Percentiles rank a stretch among this genome's conserved stretches.
Conservation (phyloP, 2,329 filamentous ascomycete genomes). For the Aspergillus novoparasiticus region DNA sequence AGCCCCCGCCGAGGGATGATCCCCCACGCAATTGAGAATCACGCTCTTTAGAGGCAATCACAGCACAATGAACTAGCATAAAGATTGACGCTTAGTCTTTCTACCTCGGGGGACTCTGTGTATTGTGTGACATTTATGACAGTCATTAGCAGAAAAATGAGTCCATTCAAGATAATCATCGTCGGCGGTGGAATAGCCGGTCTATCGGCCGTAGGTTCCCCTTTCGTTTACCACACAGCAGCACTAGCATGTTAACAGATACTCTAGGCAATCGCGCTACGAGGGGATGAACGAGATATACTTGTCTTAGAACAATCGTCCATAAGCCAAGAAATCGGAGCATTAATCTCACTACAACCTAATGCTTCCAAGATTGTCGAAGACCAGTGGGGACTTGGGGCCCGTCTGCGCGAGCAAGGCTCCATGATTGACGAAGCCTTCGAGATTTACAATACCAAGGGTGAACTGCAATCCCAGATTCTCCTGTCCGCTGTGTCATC, state of each 20-base stretch:
- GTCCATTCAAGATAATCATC: constrained; percentile 49
- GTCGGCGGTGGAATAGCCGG: constrained; percentile 49
- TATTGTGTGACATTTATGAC: neutral
- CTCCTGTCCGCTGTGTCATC: constrained; percentile 17
- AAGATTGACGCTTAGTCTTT: neutral
- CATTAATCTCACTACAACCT: constrained; percentile 50
- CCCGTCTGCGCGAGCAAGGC: neutral
- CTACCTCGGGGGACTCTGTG: neutral
- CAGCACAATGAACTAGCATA: neutral
- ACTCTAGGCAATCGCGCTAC: constrained; percentile 30
- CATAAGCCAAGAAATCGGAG: constrained; percentile 48
- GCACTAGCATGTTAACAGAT: neutral
- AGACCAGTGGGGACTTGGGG: constrained; percentile 12
- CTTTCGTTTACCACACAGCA: neutral
- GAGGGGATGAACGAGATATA: constrained; percentile 22
- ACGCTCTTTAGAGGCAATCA: neutral
- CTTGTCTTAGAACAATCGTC: constrained; percentile 27
- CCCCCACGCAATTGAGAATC: neutral
- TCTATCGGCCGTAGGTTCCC: constrained; percentile 26
- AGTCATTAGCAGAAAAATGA: neutral
- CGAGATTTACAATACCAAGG: constrained; percentile 28
- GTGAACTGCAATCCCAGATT: constrained; percentile 20
- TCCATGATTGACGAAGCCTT: constrained; percentile 29
- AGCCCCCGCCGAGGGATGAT: neutral
- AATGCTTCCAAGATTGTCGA: constrained; percentile 31